Percentiles rank a stretch among this genome's conserved stretches.
Conservation (phyloP, 352 stramenopile genomes). For the Phytophthora macrochlamydospora region DNA sequence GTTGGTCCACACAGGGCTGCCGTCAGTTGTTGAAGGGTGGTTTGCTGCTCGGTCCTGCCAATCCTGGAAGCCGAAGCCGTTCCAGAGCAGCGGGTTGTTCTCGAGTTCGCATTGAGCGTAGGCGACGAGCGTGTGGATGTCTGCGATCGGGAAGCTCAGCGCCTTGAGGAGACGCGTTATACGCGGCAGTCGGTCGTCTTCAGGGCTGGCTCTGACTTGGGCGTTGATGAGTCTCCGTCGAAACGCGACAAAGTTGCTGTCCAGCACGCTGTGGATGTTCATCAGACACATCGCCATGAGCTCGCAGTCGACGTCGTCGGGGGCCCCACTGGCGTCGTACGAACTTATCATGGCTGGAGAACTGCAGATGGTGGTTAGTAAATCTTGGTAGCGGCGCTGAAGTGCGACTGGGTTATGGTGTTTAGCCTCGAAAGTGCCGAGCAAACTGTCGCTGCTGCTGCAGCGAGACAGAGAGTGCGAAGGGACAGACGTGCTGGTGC, state of each 20-base stretch:
- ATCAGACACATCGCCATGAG: constrained; percentile 62
- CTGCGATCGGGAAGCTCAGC: constrained; percentile 48
- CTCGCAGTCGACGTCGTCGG: constrained; percentile 34
- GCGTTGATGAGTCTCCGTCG: constrained; percentile 19
- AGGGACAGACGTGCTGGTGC: not conserved
- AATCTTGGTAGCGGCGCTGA: constrained; percentile 25
- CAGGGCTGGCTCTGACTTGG: constrained; percentile 9
- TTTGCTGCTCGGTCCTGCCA: constrained; percentile 36
- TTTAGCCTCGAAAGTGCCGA: constrained; percentile 4
- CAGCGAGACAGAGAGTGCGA: constrained; percentile 10
- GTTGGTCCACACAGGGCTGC: not conserved
- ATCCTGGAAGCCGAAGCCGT: constrained; percentile 44
- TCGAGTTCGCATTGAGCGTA: constrained; percentile 21
- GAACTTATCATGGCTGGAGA: constrained; percentile 22
- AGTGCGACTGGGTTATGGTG: constrained; percentile 2
- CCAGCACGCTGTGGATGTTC: constrained; percentile 70
- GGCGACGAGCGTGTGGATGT: constrained; percentile 34
- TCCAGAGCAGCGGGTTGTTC: constrained; percentile 41
- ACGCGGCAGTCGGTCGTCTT: constrained; percentile 12
- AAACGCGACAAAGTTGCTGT: constrained; percentile 40
- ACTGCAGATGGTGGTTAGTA: constrained; percentile 19
- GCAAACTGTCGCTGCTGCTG: constrained; percentile 17
- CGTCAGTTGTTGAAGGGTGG: not conserved
- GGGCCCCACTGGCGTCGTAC: constrained; percentile 24
- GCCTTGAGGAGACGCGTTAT: constrained; percentile 43